Conservation (phyloP, 177 flowering plant genomes). For the Vitis hybrid region DNA sequence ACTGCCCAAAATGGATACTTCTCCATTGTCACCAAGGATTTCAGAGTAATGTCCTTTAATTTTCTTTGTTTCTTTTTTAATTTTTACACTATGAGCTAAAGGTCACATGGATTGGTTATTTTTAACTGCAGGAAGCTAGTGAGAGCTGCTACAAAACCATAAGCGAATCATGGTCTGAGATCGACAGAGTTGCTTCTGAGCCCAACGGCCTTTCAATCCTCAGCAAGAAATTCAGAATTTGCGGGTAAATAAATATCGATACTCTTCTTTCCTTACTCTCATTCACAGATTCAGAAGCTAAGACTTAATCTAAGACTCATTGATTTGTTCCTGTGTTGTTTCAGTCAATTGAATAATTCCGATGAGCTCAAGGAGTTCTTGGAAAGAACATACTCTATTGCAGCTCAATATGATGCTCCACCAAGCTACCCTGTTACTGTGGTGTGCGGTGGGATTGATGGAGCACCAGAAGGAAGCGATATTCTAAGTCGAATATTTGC, state of each 20-base stretch:
- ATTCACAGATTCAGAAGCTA: neutral
- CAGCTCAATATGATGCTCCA: constrained; percentile 23
- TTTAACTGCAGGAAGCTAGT: constrained; percentile 38
- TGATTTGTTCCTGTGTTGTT: too few relatives aligned
- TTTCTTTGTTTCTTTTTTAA: neutral
- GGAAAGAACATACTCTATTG: neutral
- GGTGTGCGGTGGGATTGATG: constrained; percentile 5
- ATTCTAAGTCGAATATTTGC: constrained; percentile 23
- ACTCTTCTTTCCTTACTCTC: neutral
- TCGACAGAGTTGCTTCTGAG: constrained; percentile 29
- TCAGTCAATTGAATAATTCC: neutral
- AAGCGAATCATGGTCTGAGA: constrained; percentile 38
- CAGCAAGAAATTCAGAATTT: constrained; percentile 37
- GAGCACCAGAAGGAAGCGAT: constrained; percentile 16
- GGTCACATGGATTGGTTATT: neutral
- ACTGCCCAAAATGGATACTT: constrained; percentile 36
- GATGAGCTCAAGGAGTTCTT: constrained; percentile 16
- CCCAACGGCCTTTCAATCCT: constrained; percentile 37
- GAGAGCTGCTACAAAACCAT: constrained; percentile 46
- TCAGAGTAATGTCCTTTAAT: constrained; percentile 22
- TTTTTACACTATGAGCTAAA: neutral
- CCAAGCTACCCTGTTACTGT: constrained; percentile 2
- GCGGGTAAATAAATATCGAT: constrained; percentile 27
- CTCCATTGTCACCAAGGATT: constrained; percentile 36
- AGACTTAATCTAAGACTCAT: neutral